Evolutionary conservation across 2,329 filamentous ascomycete species (phyloP).

Genomic region (Colletotrichum chlorophyti): DNA sequence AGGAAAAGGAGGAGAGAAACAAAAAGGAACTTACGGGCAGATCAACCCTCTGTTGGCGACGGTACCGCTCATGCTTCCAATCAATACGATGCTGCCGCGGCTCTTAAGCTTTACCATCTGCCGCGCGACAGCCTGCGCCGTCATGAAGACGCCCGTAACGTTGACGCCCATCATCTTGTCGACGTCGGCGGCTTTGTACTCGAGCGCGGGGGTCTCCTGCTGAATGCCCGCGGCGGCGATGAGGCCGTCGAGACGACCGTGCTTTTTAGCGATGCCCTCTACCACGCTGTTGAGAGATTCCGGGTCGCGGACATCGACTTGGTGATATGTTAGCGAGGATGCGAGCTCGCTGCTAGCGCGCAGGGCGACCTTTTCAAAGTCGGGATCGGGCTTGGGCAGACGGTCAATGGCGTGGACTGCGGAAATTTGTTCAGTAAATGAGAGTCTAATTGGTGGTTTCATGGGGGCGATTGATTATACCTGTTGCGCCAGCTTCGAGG

Average conservation of each 20-base stretch:
- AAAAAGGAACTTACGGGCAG: constrained; percentile 62
- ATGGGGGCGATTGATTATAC: constrained; percentile 38
- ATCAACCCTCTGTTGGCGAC: constrained; percentile 69
- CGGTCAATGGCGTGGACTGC: constrained; percentile 73
- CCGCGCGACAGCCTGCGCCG: constrained; percentile 84
- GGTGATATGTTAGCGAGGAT: constrained; percentile 75
- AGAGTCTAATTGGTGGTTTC: not conserved
- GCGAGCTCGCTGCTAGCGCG: constrained; percentile 70
- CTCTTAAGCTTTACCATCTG: constrained; percentile 70
- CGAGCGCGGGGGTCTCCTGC: constrained; percentile 82
- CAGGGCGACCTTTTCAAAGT: constrained; percentile 70
- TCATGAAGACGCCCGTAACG: constrained; percentile 85
- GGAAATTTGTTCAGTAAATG: not conserved
- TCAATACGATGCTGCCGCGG: constrained; percentile 68
- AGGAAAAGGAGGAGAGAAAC: not conserved
- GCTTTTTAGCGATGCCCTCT: constrained; percentile 69
- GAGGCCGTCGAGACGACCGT: constrained; percentile 80
- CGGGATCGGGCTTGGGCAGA: constrained; percentile 55
- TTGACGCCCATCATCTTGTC: constrained; percentile 85
- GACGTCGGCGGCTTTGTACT: constrained; percentile 78
- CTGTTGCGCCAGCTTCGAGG: constrained; percentile 78
- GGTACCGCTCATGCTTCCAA: constrained; percentile 74
- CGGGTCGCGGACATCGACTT: constrained; percentile 81
- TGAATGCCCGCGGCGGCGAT: constrained; percentile 76
- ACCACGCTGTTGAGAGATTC: constrained; percentile 71